A percentile compares a stretch with the other conserved stretches of the same genome.
Evolutionary conservation across 768 basidiomycete genomes (phyloP).

Genomic region (Lyophyllum shimeji): DNA sequence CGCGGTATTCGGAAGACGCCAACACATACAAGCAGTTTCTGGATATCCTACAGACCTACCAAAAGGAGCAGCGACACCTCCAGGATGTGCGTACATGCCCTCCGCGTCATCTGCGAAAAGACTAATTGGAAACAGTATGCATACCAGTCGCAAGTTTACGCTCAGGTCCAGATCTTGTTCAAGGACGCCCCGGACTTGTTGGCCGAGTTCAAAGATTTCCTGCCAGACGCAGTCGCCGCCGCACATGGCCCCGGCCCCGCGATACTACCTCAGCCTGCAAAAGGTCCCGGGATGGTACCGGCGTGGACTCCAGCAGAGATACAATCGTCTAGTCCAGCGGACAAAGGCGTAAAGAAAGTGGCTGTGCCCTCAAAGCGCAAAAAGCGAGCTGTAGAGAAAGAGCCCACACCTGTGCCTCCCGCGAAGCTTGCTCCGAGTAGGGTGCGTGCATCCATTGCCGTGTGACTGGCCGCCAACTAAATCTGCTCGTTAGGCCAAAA

Average conservation of each 20-base stretch:
- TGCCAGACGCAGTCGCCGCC: conserved; percentile 60
- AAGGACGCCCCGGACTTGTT: conserved; percentile 79
- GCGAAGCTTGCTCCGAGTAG: conserved; percentile 48
- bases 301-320: conserved; percentile 41
- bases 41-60: conserved; percentile 85
- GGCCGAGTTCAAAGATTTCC: conserved; percentile 78
- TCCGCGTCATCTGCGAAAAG: conserved; percentile 1
- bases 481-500: conserved; percentile 49
- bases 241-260: conserved; percentile 39
- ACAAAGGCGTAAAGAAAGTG: conserved; percentile 43
- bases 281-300: conserved; percentile 24
- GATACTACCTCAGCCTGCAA: conserved; percentile 49
- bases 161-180: conserved; percentile 79
- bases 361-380: conserved; percentile 51
- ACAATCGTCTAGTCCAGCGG: conserved; percentile 35
- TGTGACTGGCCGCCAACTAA: neutral
- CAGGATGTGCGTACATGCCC: conserved; percentile 57
- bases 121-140: neutral
- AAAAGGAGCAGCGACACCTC: conserved; percentile 75
- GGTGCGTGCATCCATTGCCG: conserved; percentile 31
- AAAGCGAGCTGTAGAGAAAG: conserved; percentile 67
- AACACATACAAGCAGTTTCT: conserved; percentile 91
- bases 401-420: conserved; percentile 58
- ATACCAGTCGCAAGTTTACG: conserved; percentile 68
- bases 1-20: conserved; percentile 83